phyloP scores from a whole-genome alignment of 1,284 basidiomycete genomes.

The Afroboletus lepidellus region DNA sequence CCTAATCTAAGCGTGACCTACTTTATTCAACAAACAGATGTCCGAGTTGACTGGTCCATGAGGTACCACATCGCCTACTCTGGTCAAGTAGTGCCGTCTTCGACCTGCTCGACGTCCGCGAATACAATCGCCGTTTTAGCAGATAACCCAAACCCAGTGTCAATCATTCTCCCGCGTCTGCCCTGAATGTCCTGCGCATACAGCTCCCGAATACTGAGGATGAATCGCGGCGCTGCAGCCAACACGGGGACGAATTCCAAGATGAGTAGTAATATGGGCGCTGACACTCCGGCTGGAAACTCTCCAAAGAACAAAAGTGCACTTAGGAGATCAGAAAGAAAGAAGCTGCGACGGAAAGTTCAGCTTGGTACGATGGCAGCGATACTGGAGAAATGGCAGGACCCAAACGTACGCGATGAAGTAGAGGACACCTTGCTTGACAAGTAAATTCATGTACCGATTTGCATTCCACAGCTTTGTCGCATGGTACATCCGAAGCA shows the following conservation, averaged over 20 bases:
- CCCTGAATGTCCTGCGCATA: background rate
- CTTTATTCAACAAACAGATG: too few relatives aligned
- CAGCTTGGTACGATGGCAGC: too few relatives aligned
- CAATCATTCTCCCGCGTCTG: background rate
- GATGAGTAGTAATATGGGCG: background rate
- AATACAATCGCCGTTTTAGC: background rate
- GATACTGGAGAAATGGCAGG: too few relatives aligned
- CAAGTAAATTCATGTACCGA: background rate
- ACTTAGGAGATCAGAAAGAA: background rate
- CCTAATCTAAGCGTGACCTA: too few relatives aligned
- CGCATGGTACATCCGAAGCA: background rate
- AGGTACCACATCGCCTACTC: too few relatives aligned
- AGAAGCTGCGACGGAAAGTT: background rate
- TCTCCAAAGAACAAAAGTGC: background rate
- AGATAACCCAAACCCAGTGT: background rate
- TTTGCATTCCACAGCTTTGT: background rate
- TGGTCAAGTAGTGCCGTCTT: background rate
- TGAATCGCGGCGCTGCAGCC: background rate
- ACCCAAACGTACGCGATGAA: background rate
- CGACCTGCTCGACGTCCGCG: background rate
- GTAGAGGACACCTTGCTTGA: background rate
- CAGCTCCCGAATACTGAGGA: too few relatives aligned
- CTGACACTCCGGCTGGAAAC: background rate
- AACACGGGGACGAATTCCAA: slow-evolving; percentile 1
- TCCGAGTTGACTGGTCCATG: too few relatives aligned